Evolutionary conservation across 331 rosid species (phyloP).

Genomic region (Quercus phellos): DNA sequence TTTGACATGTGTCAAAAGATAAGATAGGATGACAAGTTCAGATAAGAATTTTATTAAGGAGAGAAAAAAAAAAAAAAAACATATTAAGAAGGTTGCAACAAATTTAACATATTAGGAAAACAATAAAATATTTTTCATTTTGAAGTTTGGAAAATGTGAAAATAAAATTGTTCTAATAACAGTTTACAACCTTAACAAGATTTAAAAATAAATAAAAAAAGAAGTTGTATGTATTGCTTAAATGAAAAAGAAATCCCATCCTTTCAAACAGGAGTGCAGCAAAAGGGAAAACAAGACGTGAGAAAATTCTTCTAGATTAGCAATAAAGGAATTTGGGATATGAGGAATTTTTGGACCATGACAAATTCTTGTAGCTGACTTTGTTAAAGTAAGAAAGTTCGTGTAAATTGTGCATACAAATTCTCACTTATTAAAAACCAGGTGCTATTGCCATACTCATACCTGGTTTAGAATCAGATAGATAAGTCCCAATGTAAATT

Average conservation of each 20-base stretch:
- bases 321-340: neutral
- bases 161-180: no score
- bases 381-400: conserved; percentile 12
- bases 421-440: neutral
- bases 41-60: neutral
- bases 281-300: neutral
- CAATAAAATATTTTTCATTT: neutral
- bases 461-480: no score
- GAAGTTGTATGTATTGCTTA: no score
- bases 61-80: neutral
- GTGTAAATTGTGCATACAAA: neutral
- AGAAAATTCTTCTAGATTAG: neutral
- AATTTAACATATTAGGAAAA: neutral
- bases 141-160: no score
- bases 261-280: neutral
- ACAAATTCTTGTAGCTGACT: neutral
- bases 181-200: no score
- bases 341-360: neutral
- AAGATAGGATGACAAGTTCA: neutral
- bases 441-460: no score
- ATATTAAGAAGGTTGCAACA: neutral
- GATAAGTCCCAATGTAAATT: neutral
- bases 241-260: neutral
- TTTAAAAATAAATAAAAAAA: no score
- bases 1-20: neutral